phyloP scores from a whole-genome alignment of 1,284 basidiomycete species.

The Cutaneotrichosporon dermatis region DNA sequence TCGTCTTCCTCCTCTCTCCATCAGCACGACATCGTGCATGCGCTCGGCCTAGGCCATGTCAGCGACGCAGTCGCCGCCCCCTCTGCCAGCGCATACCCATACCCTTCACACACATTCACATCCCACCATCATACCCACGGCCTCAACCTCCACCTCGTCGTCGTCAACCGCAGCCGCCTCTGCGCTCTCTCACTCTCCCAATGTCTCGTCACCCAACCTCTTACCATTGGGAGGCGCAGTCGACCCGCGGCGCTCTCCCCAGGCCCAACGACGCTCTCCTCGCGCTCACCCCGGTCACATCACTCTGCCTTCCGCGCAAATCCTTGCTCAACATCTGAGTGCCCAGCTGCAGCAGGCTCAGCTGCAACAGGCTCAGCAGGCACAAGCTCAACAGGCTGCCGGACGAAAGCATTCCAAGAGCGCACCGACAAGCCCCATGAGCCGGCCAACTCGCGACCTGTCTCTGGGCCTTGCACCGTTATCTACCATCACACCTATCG shows the following conservation, averaged over 20 bases:
- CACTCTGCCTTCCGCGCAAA: neutral
- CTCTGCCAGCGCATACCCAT: neutral
- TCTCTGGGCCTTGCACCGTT: slow-evolving; percentile 8
- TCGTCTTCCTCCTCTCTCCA: neutral
- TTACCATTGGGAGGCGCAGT: neutral
- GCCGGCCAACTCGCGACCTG: slow-evolving; percentile 2
- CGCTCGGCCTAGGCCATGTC: slow-evolving; percentile 4
- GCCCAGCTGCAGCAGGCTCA: neutral
- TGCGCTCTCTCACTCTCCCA: neutral
- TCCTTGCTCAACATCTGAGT: slow-evolving; percentile 4
- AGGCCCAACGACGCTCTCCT: neutral
- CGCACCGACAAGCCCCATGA: slow-evolving; percentile 13
- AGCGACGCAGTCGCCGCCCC: slow-evolving; percentile 2
- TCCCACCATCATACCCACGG: neutral
- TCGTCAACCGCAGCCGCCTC: neutral
- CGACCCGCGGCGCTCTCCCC: neutral
- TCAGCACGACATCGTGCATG: neutral
- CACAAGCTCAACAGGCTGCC: neutral
- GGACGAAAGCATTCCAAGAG: slow-evolving; percentile 7
- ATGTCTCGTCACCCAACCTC: neutral
- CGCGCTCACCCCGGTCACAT: neutral
- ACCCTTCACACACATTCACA: neutral
- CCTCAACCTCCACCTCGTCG: neutral
- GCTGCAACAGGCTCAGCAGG: no score
- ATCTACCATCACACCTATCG: slow-evolving; percentile 14